Evolutionary conservation across 495 filamentous ascomycete species (phyloP).

Genomic region (Ascodesmis nigricans): DNA sequence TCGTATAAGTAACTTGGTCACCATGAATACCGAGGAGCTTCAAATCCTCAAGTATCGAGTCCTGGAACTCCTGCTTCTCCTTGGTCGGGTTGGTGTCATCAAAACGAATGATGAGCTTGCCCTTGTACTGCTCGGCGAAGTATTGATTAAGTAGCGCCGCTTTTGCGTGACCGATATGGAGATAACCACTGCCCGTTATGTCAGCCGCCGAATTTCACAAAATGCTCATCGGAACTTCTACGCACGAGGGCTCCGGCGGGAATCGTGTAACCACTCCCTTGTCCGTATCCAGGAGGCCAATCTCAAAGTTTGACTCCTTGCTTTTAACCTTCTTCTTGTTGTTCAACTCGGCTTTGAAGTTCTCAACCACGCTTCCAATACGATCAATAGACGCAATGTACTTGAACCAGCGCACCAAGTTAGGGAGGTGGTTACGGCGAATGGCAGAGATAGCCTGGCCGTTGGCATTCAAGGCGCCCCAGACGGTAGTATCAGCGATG

Average conservation of each 20-base stretch:
- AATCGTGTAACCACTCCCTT: slow-evolving; percentile 88
- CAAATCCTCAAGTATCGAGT: slow-evolving; percentile 70
- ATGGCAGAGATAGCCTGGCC: slow-evolving; percentile 60
- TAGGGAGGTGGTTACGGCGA: slow-evolving; percentile 53
- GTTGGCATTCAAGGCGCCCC: slow-evolving; percentile 68
- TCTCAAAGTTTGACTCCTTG: slow-evolving; percentile 77
- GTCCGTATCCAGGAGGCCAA: slow-evolving; percentile 66
- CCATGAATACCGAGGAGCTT: slow-evolving; percentile 68
- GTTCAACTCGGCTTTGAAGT: slow-evolving; percentile 35
- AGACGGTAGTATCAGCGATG: slow-evolving; percentile 59
- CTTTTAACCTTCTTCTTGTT: slow-evolving; percentile 49
- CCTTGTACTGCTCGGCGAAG: slow-evolving; percentile 78
- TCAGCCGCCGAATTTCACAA: slow-evolving; percentile 4
- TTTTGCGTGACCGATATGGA: slow-evolving; percentile 88
- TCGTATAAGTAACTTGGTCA: slow-evolving; percentile 56
- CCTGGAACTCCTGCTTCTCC: slow-evolving; percentile 79
- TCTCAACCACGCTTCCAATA: slow-evolving; percentile 26
- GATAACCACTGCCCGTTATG: slow-evolving; percentile 38
- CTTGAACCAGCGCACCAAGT: slow-evolving; percentile 70
- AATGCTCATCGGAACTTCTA: slow-evolving; percentile 7
- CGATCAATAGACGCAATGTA: slow-evolving; percentile 44
- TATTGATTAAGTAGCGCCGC: slow-evolving; percentile 82
- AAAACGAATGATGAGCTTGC: slow-evolving; percentile 61
- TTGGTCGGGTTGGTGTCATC: slow-evolving; percentile 90
- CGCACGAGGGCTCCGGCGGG: slow-evolving; percentile 83